These are phyloP conservation scores for Cyathus striatus DNA, from an alignment of 768 basidiomycete genomes.

Conservation along the genomic window DNA sequence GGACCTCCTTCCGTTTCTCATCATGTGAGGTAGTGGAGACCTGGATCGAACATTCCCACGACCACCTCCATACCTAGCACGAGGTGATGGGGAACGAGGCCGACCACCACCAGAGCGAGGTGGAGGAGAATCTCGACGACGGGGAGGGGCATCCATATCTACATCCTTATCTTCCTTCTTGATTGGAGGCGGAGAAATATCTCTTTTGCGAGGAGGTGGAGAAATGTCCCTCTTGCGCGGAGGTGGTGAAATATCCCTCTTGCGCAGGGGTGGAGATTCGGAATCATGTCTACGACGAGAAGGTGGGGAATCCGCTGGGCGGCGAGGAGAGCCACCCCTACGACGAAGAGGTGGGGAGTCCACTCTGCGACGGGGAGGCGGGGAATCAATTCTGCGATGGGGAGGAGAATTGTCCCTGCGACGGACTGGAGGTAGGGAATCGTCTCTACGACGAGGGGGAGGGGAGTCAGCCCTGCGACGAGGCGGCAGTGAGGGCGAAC, in stretches of 20 bases:
- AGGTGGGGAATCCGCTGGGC: too few relatives aligned
- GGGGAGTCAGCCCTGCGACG: slow-evolving; percentile 5
- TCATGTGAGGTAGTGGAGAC: not conserved
- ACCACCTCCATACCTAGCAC: too few relatives aligned
- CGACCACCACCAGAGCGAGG: not conserved
- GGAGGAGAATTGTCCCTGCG: not conserved
- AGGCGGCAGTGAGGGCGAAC: slow-evolving; percentile 8
- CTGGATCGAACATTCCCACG: not conserved
- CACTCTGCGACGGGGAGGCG: not conserved
- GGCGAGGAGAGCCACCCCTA: not conserved
- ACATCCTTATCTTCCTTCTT: not conserved
- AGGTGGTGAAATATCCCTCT: not conserved
- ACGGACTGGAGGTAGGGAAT: not conserved
- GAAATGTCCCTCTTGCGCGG: not conserved
- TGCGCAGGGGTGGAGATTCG: not conserved
- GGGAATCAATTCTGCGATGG: too few relatives aligned
- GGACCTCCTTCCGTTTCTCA: not conserved
- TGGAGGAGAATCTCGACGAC: not conserved
- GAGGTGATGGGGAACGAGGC: not conserved
- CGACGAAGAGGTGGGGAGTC: not conserved
- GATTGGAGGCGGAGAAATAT: not conserved
- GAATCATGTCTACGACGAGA: not conserved
- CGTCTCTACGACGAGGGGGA: not conserved
- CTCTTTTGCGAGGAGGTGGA: not conserved
- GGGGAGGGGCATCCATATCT: not conserved